Conservation (phyloP, 768 basidiomycete genomes). For the Ramaria sp. region DNA sequence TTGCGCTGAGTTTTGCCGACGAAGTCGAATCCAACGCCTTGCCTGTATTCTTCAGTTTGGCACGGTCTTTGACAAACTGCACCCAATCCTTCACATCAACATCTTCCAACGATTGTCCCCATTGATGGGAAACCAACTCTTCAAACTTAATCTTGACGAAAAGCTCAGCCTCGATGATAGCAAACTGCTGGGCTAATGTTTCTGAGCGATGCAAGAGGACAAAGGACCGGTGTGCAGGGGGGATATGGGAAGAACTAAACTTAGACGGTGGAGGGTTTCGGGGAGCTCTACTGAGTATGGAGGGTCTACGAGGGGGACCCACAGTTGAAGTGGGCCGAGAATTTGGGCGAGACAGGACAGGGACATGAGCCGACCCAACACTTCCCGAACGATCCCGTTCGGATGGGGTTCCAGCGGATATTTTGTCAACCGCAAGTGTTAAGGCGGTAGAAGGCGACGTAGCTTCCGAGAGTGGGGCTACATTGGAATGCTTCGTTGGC, state of each 20-base stretch:
- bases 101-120: slow-evolving; percentile 48
- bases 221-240: slow-evolving; percentile 58
- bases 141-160: slow-evolving; percentile 81
- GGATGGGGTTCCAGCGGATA: neutral
- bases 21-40: slow-evolving; percentile 4
- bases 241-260: slow-evolving; percentile 10
- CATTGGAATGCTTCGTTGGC: too few relatives aligned
- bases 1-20: slow-evolving; percentile 51
- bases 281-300: slow-evolving; percentile 24
- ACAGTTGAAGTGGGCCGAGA: slow-evolving; percentile 12
- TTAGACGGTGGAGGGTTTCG: slow-evolving; percentile 13
- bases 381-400: slow-evolving; percentile 5
- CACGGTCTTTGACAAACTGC: slow-evolving; percentile 67
- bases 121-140: slow-evolving; percentile 64
- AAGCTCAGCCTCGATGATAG: slow-evolving; percentile 81
- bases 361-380: neutral
- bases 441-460: neutral
- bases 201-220: slow-evolving; percentile 53
- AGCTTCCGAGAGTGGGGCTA: neutral
- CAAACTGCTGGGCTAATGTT: slow-evolving; percentile 62
- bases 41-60: slow-evolving; percentile 37
- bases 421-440: neutral
- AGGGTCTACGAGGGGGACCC: slow-evolving; percentile 12
- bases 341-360: neutral
- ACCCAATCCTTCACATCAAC: slow-evolving; percentile 75